Evolutionary conservation across 768 basidiomycete genomes (phyloP).

Genomic region (Kwoniella shandongensis): DNA sequence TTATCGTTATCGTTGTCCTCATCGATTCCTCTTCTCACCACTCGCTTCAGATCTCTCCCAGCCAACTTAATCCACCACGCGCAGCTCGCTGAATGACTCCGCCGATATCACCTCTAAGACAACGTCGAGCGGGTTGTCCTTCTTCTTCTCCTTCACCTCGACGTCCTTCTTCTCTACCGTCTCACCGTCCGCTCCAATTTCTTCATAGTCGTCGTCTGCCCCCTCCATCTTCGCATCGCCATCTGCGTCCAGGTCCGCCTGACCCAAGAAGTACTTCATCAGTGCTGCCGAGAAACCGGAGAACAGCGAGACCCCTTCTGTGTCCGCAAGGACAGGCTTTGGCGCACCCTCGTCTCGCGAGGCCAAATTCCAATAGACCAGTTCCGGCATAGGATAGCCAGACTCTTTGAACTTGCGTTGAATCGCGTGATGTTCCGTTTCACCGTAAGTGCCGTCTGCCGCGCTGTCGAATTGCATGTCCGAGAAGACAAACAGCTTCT

Average conservation of each 20-base stretch:
- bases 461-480: slow-evolving; percentile 75
- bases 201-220: slow-evolving; percentile 16
- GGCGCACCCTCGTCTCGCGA: slow-evolving; percentile 40
- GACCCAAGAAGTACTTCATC: slow-evolving; percentile 70
- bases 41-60: too few relatives aligned
- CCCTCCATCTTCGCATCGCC: slow-evolving; percentile 11
- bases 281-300: slow-evolving; percentile 69
- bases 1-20: too few relatives aligned
- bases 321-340: slow-evolving; percentile 60
- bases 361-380: slow-evolving; percentile 67
- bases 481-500: slow-evolving; percentile 71
- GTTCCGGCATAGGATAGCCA: slow-evolving; percentile 70
- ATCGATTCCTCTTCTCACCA: too few relatives aligned
- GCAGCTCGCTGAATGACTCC: slow-evolving; percentile 24
- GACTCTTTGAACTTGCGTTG: slow-evolving; percentile 61
- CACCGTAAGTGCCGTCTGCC: slow-evolving; percentile 51
- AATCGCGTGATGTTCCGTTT: slow-evolving; percentile 66
- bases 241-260: slow-evolving; percentile 20
- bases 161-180: neutral
- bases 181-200: slow-evolving; percentile 15
- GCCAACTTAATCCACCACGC: slow-evolving; percentile 24
- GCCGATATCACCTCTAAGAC: slow-evolving; percentile 24
- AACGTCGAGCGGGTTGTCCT: slow-evolving; percentile 22
- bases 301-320: slow-evolving; percentile 67
- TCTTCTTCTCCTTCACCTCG: slow-evolving; percentile 22